phyloP scores from a whole-genome alignment of 495 filamentous ascomycete genomes.

The Penicillium cataractarum region DNA sequence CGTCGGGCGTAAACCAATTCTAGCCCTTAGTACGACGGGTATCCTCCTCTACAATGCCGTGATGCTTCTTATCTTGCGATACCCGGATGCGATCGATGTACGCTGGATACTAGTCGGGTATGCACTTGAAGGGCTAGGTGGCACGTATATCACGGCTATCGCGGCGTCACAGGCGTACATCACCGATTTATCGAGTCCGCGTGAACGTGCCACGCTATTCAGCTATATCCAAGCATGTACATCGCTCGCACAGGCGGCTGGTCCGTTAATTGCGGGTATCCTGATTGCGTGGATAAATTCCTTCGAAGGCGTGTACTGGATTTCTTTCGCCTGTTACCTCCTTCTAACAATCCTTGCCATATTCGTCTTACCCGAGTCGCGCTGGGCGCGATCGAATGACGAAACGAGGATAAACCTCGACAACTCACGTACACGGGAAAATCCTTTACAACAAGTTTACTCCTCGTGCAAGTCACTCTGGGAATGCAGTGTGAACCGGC shows the following conservation, averaged over 20 bases:
- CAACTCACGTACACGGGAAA: not conserved
- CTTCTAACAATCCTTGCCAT: not conserved
- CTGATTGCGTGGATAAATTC: slow-evolving; percentile 4
- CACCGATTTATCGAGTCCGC: not conserved
- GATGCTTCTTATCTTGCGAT: not conserved
- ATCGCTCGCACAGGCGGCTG: not conserved
- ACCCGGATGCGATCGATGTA: slow-evolving; percentile 6
- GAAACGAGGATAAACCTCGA: not conserved
- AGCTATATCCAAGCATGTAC: slow-evolving; percentile 15
- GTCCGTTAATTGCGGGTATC: not conserved
- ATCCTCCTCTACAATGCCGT: slow-evolving; percentile 1
- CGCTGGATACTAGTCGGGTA: slow-evolving; percentile 9
- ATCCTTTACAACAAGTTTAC: not conserved
- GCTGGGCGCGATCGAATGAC: not conserved
- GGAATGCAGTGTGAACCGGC: not conserved
- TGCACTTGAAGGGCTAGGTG: slow-evolving; percentile 10
- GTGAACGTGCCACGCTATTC: slow-evolving; percentile 6
- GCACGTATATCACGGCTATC: slow-evolving; percentile 4
- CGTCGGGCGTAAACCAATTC: slow-evolving; percentile 7
- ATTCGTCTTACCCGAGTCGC: slow-evolving; percentile 11
- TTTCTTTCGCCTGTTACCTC: not conserved
- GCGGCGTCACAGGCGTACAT: slow-evolving; percentile 14
- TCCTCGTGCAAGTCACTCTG: slow-evolving; percentile 2
- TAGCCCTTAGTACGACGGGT: slow-evolving; percentile 2
- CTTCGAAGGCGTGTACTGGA: not conserved